Percentiles rank a stretch among this genome's conserved stretches.
Evolutionary conservation across 495 filamentous ascomycete genomes (phyloP).

Genomic region (Trichocladium antarcticum): DNA sequence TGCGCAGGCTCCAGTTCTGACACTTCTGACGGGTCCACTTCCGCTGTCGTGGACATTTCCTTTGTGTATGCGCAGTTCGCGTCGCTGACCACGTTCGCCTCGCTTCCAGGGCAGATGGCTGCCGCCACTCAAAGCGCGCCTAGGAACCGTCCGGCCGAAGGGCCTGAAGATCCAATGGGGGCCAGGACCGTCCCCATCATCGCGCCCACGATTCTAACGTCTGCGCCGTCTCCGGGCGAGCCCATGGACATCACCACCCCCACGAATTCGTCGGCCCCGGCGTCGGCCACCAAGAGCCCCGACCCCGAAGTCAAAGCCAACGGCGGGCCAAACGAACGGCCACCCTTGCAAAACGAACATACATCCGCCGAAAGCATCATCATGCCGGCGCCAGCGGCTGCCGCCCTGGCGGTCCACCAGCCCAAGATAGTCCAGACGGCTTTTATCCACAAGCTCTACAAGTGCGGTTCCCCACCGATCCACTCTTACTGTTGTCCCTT

Average conservation of each 20-base stretch:
- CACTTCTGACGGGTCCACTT: not conserved
- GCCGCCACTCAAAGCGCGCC: conserved; percentile 38
- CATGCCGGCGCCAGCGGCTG: conserved; percentile 43
- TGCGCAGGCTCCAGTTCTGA: not conserved
- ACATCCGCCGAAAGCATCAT: conserved; percentile 25
- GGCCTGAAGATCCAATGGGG: conserved; percentile 32
- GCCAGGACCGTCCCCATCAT: conserved; percentile 40
- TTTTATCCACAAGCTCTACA: conserved; percentile 99
- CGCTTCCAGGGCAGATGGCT: conserved; percentile 37
- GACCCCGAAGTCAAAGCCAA: conserved; percentile 35
- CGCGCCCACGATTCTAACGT: conserved; percentile 40
- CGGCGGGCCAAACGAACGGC: conserved; percentile 20
- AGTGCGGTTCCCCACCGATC: conserved; percentile 46
- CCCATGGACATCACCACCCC: conserved; percentile 43
- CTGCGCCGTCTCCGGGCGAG: conserved; percentile 39
- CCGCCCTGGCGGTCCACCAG: conserved; percentile 79
- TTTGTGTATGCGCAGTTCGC: conserved; percentile 4
- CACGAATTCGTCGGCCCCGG: conserved; percentile 33
- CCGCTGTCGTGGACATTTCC: not conserved
- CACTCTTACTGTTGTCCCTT: conserved; percentile 2
- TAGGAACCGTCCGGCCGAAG: conserved; percentile 30
- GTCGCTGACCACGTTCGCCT: conserved; percentile 17
- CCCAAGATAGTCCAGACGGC: conserved; percentile 97
- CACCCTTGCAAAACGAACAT: conserved; percentile 25
- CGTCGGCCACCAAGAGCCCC: conserved; percentile 36